Evolutionary conservation across 1,284 basidiomycete genomes (phyloP).

Genomic region (Papiliotrema flavescens): DNA sequence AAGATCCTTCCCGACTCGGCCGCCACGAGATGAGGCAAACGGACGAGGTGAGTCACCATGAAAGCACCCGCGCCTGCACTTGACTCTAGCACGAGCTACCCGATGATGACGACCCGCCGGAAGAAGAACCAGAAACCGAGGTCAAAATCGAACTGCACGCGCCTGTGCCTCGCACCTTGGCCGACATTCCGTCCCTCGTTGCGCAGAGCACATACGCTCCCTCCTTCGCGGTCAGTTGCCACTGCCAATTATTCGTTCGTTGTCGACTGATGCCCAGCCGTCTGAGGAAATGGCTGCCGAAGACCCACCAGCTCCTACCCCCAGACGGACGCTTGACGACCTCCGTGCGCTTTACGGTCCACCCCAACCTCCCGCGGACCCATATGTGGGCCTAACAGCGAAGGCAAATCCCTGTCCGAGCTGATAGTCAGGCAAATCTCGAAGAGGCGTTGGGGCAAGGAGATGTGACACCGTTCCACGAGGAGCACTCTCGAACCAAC

Average conservation of each 20-base stretch:
- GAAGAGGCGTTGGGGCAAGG: too few relatives aligned
- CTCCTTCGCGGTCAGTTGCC: background rate
- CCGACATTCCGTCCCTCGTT: constrained; percentile 1
- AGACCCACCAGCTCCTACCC: background rate
- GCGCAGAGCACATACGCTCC: background rate
- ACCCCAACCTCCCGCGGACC: too few relatives aligned
- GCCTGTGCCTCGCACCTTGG: background rate
- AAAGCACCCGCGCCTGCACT: too few relatives aligned
- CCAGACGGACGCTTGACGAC: background rate
- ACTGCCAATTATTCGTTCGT: background rate
- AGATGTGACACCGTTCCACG: too few relatives aligned
- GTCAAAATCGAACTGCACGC: background rate
- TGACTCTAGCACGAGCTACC: background rate
- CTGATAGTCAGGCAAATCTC: too few relatives aligned
- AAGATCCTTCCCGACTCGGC: too few relatives aligned
- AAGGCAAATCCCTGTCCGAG: too few relatives aligned
- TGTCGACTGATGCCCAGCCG: background rate
- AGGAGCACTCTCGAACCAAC: too few relatives aligned
- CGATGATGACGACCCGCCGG: background rate
- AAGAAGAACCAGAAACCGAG: background rate
- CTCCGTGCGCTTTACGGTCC: too few relatives aligned
- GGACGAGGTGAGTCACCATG: too few relatives aligned
- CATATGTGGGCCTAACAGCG: too few relatives aligned
- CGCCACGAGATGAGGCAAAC: too few relatives aligned
- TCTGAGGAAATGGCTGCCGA: background rate